A percentile compares a stretch with the other conserved stretches of the same genome.
Evolutionary conservation across 441 rosid species (phyloP).

Genomic region (Populus hybrid): DNA sequence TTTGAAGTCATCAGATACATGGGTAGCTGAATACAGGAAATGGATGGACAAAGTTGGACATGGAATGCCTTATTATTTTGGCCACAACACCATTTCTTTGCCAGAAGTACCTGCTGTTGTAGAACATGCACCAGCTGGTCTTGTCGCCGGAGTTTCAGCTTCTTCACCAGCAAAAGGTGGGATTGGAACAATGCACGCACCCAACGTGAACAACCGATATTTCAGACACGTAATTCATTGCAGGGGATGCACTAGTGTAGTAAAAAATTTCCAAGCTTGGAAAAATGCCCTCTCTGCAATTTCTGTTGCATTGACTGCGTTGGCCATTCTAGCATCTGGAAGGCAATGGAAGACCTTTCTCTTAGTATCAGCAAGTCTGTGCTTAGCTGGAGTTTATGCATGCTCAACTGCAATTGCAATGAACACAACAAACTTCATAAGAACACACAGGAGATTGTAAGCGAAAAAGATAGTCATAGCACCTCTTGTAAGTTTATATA

Average conservation of each 20-base stretch:
- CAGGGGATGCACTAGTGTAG: slow-evolving; percentile 59
- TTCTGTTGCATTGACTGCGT: slow-evolving; percentile 32
- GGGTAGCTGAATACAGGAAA: slow-evolving; percentile 49
- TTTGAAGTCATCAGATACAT: slow-evolving; percentile 74
- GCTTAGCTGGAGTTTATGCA: slow-evolving; percentile 55
- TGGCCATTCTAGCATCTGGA: slow-evolving; percentile 60
- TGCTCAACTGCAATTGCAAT: slow-evolving; percentile 58
- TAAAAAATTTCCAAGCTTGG: slow-evolving; percentile 61
- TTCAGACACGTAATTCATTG: slow-evolving; percentile 30
- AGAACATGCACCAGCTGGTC: too few species aligned
- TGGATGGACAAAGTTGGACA: slow-evolving; percentile 95
- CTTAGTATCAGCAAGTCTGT: slow-evolving; percentile 46
- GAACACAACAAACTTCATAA: slow-evolving; percentile 82
- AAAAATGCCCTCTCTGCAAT: slow-evolving; percentile 48
- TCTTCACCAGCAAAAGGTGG: too few species aligned
- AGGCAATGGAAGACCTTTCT: slow-evolving; percentile 68
- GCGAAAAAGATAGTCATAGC: background rate
- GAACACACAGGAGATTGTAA: slow-evolving; percentile 81
- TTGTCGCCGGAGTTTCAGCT: too few species aligned
- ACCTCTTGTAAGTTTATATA: background rate
- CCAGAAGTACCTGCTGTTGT: slow-evolving; percentile 25
- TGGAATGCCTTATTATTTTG: slow-evolving; percentile 95
- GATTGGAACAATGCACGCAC: too few species aligned
- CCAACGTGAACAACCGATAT: too few species aligned
- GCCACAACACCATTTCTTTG: slow-evolving; percentile 66